phyloP scores from a whole-genome alignment of 2,329 filamentous ascomycete genomes.

The Eurotiales sp. region DNA sequence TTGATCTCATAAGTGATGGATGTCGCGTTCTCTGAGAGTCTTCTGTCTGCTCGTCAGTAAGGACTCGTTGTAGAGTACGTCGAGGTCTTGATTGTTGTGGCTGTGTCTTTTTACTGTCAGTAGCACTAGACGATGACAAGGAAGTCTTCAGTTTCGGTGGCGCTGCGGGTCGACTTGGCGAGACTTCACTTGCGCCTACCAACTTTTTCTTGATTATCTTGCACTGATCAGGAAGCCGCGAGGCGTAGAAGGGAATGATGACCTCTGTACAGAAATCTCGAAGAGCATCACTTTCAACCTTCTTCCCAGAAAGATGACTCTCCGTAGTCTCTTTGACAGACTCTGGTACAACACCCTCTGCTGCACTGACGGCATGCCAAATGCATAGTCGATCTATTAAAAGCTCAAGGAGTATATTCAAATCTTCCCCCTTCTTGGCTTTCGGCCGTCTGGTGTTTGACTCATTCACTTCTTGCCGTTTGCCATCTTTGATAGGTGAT shows the following conservation, averaged over 20 bases:
- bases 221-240: conserved; percentile 46
- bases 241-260: conserved; percentile 48
- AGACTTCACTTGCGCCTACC: conserved; percentile 38
- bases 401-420: conserved; percentile 43
- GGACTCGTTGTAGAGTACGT: conserved; percentile 43
- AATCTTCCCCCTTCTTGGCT: conserved; percentile 39
- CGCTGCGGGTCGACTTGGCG: conserved; percentile 27
- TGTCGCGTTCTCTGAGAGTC: conserved; percentile 27
- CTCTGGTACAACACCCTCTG: conserved; percentile 30
- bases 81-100: conserved; percentile 24
- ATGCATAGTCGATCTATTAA: conserved; percentile 49
- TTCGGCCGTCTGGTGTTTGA: conserved; percentile 24
- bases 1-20: conserved; percentile 41
- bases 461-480: conserved; percentile 15
- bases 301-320: conserved; percentile 28
- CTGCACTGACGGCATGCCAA: conserved; percentile 47
- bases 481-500: conserved; percentile 19
- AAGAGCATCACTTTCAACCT: conserved; percentile 41
- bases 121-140: conserved; percentile 15
- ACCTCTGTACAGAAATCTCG: conserved; percentile 50
- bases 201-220: conserved; percentile 46
- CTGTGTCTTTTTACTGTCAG: conserved; percentile 24
- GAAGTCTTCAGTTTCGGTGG: conserved; percentile 30
- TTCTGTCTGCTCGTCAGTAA: conserved; percentile 42
- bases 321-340: conserved; percentile 26